Percentiles rank a stretch among this genome's conserved stretches.
These are phyloP conservation scores for Auxenochlorella protothecoides DNA, from an alignment of 139 green algal species.

Conservation along the genomic window DNA sequence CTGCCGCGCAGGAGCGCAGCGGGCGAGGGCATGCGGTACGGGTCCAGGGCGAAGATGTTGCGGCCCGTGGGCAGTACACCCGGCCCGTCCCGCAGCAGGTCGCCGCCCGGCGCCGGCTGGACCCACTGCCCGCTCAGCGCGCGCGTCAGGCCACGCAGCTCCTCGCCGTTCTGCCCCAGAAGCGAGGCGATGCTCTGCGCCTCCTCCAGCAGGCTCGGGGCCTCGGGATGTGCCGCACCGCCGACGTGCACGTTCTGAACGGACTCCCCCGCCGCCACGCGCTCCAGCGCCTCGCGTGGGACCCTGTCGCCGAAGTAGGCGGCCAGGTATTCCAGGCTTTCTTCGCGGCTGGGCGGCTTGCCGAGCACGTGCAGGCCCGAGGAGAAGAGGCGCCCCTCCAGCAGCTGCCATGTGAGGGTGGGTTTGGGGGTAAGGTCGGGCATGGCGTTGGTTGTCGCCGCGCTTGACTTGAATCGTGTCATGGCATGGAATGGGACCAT, in stretches of 20 bases:
- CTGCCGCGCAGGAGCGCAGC: constrained; percentile 65
- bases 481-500: no score
- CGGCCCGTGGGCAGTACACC: constrained; percentile 86
- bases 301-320: constrained; percentile 65
- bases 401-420: constrained; percentile 23
- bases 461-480: no score
- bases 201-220: constrained; percentile 40
- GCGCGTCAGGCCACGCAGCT: constrained; percentile 54
- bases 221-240: neutral
- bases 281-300: constrained; percentile 42
- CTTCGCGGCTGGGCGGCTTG: constrained; percentile 26
- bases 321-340: constrained; percentile 56
- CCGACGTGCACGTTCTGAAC: neutral
- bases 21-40: constrained; percentile 89
- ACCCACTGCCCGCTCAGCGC: constrained; percentile 85
- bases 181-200: constrained; percentile 70
- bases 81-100: constrained; percentile 88
- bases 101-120: constrained; percentile 74
- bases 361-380: constrained; percentile 92
- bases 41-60: constrained; percentile 97
- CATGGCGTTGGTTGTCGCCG: no score
- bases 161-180: constrained; percentile 71
- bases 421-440: neutral
- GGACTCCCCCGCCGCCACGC: constrained; percentile 26
- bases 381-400: constrained; percentile 92